phyloP scores from a whole-genome alignment of 352 stramenopile genomes.

The Phytopythium mirpurense region DNA sequence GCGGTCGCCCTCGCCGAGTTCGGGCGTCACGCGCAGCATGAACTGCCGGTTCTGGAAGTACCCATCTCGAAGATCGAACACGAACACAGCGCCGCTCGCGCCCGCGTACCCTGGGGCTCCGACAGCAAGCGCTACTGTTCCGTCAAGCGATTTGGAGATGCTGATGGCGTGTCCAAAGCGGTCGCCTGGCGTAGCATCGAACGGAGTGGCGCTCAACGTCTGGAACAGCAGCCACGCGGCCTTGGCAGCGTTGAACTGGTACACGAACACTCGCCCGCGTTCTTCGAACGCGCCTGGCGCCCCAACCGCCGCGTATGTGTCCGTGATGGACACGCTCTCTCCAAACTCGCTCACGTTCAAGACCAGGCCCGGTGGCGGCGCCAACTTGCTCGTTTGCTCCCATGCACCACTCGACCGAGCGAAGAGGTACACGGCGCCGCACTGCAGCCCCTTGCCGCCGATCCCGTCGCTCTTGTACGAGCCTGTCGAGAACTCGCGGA shows the following conservation, averaged over 20 bases:
- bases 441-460: slow-evolving; percentile 59
- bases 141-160: slow-evolving; percentile 38
- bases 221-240: slow-evolving; percentile 59
- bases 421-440: slow-evolving; percentile 72
- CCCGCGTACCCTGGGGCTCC: slow-evolving; percentile 62
- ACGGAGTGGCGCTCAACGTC: slow-evolving; percentile 45
- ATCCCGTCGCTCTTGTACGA: slow-evolving; percentile 58
- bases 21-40: slow-evolving; percentile 40
- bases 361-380: slow-evolving; percentile 31
- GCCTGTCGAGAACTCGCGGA: slow-evolving; percentile 50
- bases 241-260: slow-evolving; percentile 46
- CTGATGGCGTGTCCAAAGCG: slow-evolving; percentile 66
- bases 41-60: slow-evolving; percentile 61
- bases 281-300: slow-evolving; percentile 52
- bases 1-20: slow-evolving; percentile 43
- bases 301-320: slow-evolving; percentile 52
- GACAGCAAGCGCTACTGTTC: slow-evolving; percentile 49
- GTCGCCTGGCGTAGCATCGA: slow-evolving; percentile 36
- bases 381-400: slow-evolving; percentile 51
- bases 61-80: slow-evolving; percentile 60
- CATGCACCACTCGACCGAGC: slow-evolving; percentile 33
- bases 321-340: slow-evolving; percentile 33
- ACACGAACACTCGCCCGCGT: slow-evolving; percentile 68
- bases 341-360: slow-evolving; percentile 55
- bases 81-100: slow-evolving; percentile 57